Percentiles rank a stretch among this genome's conserved stretches.
phyloP scores from a whole-genome alignment of 352 stramenopile species.

The Globisporangium camurandrum region DNA sequence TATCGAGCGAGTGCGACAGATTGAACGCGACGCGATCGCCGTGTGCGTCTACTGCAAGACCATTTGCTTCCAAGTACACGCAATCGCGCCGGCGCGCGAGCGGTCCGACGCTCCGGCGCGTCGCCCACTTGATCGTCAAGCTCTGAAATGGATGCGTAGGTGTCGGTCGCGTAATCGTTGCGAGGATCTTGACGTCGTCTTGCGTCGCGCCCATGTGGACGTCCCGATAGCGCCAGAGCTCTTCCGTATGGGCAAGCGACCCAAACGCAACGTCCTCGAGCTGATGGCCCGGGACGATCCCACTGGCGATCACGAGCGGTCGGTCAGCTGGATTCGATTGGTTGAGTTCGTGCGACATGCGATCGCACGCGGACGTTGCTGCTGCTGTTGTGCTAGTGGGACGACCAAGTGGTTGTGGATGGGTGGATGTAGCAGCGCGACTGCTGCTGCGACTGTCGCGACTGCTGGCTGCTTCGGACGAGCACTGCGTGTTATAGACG shows the following conservation, averaged over 20 bases:
- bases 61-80: slow-evolving; percentile 39
- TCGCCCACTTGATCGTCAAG: slow-evolving; percentile 35
- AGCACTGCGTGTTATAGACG: too few species aligned
- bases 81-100: slow-evolving; percentile 37
- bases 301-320: slow-evolving; percentile 23
- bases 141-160: slow-evolving; percentile 30
- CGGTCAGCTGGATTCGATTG: slow-evolving; percentile 1
- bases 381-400: neutral
- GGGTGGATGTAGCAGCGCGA: too few species aligned
- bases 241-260: slow-evolving; percentile 30
- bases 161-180: slow-evolving; percentile 24
- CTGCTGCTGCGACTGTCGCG: neutral
- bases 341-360: neutral
- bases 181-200: slow-evolving; percentile 26
- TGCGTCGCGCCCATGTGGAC: slow-evolving; percentile 24
- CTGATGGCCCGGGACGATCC: slow-evolving; percentile 25
- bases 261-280: slow-evolving; percentile 37
- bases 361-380: neutral
- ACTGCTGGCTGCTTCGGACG: neutral
- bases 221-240: slow-evolving; percentile 24
- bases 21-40: slow-evolving; percentile 25
- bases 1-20: slow-evolving; percentile 9
- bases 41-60: slow-evolving; percentile 22
- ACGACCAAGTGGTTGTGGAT: too few species aligned
- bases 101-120: slow-evolving; percentile 24